Evolutionary conservation across 768 basidiomycete genomes (phyloP).

Genomic region (Termitomyces sp.): DNA sequence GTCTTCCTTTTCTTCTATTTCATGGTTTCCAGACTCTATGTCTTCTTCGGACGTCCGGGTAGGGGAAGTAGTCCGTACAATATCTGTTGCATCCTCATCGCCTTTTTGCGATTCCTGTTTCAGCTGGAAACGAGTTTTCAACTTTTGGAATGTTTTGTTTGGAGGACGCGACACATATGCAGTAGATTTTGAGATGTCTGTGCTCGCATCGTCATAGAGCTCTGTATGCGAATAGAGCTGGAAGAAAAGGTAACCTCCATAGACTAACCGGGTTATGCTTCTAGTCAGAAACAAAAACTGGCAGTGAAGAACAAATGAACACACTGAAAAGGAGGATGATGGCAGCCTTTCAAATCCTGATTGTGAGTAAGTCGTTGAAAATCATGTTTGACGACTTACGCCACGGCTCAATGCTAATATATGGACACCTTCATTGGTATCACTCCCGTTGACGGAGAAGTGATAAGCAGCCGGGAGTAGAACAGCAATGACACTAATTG

Average conservation of each 20-base stretch:
- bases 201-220: conserved; percentile 53
- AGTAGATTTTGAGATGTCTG: conserved; percentile 27
- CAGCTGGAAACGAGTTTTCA: too few species aligned
- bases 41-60: background rate
- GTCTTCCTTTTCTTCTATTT: conserved; percentile 26
- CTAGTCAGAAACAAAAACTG: conserved; percentile 30
- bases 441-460: conserved; percentile 31
- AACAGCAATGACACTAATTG: conserved; percentile 74
- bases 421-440: conserved; percentile 27
- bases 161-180: conserved; percentile 18
- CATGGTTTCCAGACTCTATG: background rate
- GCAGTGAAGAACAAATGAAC: conserved; percentile 12
- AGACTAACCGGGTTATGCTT: conserved; percentile 47
- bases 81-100: background rate
- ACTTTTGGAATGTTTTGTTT: background rate
- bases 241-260: conserved; percentile 70
- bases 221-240: conserved; percentile 71
- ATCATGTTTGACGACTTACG: conserved; percentile 33
- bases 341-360: conserved; percentile 42
- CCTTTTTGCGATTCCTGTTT: conserved; percentile 19
- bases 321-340: conserved; percentile 73
- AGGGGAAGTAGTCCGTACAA: conserved; percentile 2
- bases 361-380: background rate
- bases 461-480: conserved; percentile 80
- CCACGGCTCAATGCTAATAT: conserved; percentile 71